phyloP scores from a whole-genome alignment of 345 rosid species.

The Eucalyptus shirleyi region DNA sequence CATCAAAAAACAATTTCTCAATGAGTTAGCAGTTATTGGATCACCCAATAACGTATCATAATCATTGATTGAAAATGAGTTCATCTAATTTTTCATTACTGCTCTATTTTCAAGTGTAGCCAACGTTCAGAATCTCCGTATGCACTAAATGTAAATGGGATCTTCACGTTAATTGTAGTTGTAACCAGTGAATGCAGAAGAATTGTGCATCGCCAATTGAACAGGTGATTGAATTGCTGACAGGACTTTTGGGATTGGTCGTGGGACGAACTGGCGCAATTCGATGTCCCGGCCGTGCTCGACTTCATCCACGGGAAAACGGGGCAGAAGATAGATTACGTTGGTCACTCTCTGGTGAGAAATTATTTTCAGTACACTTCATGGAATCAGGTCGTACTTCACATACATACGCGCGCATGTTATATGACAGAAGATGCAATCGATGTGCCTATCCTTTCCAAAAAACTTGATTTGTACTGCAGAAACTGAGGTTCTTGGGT shows the following conservation, averaged over 20 bases:
- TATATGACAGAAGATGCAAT: not conserved
- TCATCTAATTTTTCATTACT: not conserved
- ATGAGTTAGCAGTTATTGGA: too few species aligned
- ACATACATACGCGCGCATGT: not conserved
- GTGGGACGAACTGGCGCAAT: slow-evolving; percentile 77
- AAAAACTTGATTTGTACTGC: not conserved
- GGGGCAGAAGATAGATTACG: slow-evolving; percentile 67
- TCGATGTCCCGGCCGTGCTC: slow-evolving; percentile 70
- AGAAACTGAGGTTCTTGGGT: not conserved
- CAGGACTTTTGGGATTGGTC: slow-evolving; percentile 93
- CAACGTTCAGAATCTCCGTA: not conserved
- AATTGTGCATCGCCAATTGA: not conserved
- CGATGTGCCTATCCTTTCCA: not conserved
- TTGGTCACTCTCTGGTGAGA: slow-evolving; percentile 85
- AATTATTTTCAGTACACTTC: not conserved
- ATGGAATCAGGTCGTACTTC: too few species aligned
- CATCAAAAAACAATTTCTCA: too few species aligned
- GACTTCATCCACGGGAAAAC: slow-evolving; percentile 39
- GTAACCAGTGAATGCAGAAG: not conserved
- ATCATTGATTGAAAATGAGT: not conserved
- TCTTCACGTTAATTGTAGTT: not conserved
- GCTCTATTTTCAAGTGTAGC: not conserved
- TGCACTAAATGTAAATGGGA: not conserved
- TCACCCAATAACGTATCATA: too few species aligned
- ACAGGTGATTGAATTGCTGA: not conserved